These are phyloP conservation scores for Candida montana DNA, from an alignment of 805 yeast genomes.

Conservation along the genomic window DNA sequence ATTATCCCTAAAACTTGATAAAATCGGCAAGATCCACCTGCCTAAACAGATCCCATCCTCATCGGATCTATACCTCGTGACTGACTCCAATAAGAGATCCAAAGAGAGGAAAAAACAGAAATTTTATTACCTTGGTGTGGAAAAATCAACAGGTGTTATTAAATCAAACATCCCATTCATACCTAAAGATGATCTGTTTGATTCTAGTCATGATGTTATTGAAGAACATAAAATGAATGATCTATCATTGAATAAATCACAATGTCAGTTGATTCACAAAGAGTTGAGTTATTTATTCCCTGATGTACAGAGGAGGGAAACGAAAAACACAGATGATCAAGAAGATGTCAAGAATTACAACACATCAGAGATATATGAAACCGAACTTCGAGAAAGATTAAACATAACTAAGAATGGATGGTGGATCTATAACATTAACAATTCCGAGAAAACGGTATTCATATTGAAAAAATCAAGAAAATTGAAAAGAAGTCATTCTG, in stretches of 20 bases:
- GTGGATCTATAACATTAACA: conserved; percentile 19
- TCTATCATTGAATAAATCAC: conserved; percentile 5
- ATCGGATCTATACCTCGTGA: not conserved
- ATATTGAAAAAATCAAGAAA: conserved; percentile 18
- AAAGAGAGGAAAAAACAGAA: conserved; percentile 1
- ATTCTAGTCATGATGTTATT: conserved; percentile 7
- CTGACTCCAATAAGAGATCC: not conserved
- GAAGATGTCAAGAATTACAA: too few relatives aligned
- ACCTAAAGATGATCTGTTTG: conserved; percentile 4
- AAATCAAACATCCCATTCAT: conserved; percentile 19
- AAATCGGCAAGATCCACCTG: conserved; percentile 10
- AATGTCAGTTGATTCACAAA: conserved; percentile 15
- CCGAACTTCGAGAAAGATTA: conserved; percentile 15
- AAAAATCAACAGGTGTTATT: conserved; percentile 1
- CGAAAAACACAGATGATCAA: too few relatives aligned
- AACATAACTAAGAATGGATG: conserved; percentile 19
- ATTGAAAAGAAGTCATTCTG: not conserved
- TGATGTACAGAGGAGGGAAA: not conserved
- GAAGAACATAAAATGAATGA: conserved; percentile 11
- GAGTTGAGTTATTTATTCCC: conserved; percentile 12
- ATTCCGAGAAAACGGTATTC: conserved; percentile 6
- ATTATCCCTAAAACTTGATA: conserved; percentile 5
- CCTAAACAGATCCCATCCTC: not conserved
- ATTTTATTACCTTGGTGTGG: conserved; percentile 16
- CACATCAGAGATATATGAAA: not conserved